Evolutionary conservation across 1,139 yeast genomes (phyloP).

Genomic region (Candida sp.): DNA sequence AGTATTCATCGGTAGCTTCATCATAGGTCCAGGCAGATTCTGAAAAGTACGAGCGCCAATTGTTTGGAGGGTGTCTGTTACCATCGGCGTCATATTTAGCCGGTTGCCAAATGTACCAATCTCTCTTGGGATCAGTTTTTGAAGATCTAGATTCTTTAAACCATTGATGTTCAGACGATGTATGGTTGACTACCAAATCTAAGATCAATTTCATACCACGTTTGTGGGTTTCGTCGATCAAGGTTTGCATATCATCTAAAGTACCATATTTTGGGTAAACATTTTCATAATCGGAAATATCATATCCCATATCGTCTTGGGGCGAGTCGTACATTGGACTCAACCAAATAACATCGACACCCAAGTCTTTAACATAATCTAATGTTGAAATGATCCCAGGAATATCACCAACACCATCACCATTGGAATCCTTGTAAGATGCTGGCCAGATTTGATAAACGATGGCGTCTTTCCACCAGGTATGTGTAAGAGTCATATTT

Average conservation of each 20-base stretch:
- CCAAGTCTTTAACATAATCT: conserved; percentile 48
- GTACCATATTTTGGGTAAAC: conserved; percentile 52
- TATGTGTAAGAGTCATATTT: not conserved
- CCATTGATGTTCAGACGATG: conserved; percentile 54
- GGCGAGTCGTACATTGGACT: conserved; percentile 59
- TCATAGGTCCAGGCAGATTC: conserved; percentile 58
- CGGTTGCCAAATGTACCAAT: conserved; percentile 59
- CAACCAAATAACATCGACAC: conserved; percentile 52
- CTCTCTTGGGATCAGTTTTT: conserved; percentile 48
- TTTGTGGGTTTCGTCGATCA: conserved; percentile 43
- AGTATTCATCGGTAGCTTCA: conserved; percentile 48
- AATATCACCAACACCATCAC: conserved; percentile 56
- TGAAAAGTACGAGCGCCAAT: conserved; percentile 50
- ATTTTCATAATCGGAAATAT: conserved; percentile 50
- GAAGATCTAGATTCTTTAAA: conserved; percentile 51
- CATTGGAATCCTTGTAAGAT: conserved; percentile 53
- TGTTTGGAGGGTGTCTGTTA: conserved; percentile 50
- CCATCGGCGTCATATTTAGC: conserved; percentile 44
- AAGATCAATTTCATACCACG: conserved; percentile 51
- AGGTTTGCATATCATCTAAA: conserved; percentile 43
- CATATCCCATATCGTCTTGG: conserved; percentile 62
- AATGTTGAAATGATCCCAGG: conserved; percentile 49
- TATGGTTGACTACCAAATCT: conserved; percentile 58
- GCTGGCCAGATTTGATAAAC: conserved; percentile 61
- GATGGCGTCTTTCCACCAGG: conserved; percentile 57